Evolutionary conservation across 768 basidiomycete species (phyloP), one percentile per base, ranked within the genome.

Genomic region (Melanogaster broomeanus): DNA sequence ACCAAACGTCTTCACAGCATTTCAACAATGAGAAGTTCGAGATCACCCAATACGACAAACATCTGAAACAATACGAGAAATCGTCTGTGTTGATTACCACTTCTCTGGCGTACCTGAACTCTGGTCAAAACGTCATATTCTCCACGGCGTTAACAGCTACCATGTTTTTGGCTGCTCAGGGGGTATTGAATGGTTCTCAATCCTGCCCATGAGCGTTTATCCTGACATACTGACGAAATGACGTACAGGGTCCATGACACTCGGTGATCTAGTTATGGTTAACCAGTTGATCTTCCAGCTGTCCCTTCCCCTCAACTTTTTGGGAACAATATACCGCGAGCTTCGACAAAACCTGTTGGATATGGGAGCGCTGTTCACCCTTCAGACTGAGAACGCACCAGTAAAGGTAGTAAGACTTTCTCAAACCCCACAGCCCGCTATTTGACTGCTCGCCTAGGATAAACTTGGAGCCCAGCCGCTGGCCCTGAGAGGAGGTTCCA

Each of bases 261-360:
- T 99, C 21, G 97, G 97, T 8, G 97, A 99, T 63, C 82, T 99
- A 13, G 97, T 99, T 59, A 98, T 99, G 96, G 89, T 97, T 60
- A 99, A 99, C 69, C 96, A 98, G 65, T 80, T 99, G 22, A 93
- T 98, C 30, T 99, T 99, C 76, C 97, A 99, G 64, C 75, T 99
- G 0, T 97, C 94, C 0, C 74, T 98, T 28, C 97, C 97, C 4
- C 83, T 99, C 54, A 98, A 98, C 72, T 99, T 99, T 73, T 74
- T 99, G 52, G 97, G 93, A 1, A 92, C 94, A 2, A 95, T 99
- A 45, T 99, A 99, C 63, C 91, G 97, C 42, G 97, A 99, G 67
- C 83, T 98, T 71, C 78, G 94, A 37, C 97, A 99, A 65, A 96
- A 93, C 65, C 72, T 99, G 37, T 80, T 99, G 42, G 97, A 99